Percentiles rank a stretch among this genome's conserved stretches.
phyloP scores from a whole-genome alignment of 495 filamentous ascomycete genomes.

The Hypomontagnella submonticulosa region DNA sequence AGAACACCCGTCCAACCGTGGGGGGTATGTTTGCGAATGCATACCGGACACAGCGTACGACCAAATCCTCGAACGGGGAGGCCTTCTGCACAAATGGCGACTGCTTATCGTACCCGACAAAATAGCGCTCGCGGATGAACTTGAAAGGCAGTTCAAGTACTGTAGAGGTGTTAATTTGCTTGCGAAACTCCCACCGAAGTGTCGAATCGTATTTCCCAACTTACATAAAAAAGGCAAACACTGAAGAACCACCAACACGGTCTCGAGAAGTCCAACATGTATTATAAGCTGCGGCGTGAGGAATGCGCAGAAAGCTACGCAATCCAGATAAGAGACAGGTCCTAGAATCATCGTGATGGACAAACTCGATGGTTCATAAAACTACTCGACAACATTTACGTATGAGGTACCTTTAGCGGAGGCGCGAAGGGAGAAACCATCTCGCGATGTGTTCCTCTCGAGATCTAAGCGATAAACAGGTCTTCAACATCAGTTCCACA shows the following conservation, averaged over 20 bases:
- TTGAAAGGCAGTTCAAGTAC: conserved; percentile 66
- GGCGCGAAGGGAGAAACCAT: background rate
- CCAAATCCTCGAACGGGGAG: conserved; percentile 76
- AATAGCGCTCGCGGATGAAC: conserved; percentile 67
- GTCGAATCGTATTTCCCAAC: conserved; percentile 28
- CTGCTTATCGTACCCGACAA: conserved; percentile 55
- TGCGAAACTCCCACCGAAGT: background rate
- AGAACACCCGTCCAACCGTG: conserved; percentile 75
- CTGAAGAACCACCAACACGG: conserved; percentile 64
- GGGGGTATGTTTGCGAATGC: conserved; percentile 76
- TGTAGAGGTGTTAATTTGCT: conserved; percentile 42
- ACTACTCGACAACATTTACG: background rate
- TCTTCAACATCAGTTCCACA: background rate
- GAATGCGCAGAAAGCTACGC: conserved; percentile 72
- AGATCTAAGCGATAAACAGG: conserved; percentile 1
- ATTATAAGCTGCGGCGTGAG: conserved; percentile 72
- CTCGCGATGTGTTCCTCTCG: background rate
- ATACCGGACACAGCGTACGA: conserved; percentile 78
- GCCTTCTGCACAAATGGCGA: conserved; percentile 72
- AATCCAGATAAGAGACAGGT: conserved; percentile 77
- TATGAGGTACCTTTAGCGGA: background rate
- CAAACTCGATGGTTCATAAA: background rate
- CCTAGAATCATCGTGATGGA: conserved; percentile 63
- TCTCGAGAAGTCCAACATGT: conserved; percentile 66
- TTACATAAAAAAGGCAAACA: conserved; percentile 78